Base-by-base conservation (phyloP, 306 rosid species). In the Bauhinia variegata region DNA sequence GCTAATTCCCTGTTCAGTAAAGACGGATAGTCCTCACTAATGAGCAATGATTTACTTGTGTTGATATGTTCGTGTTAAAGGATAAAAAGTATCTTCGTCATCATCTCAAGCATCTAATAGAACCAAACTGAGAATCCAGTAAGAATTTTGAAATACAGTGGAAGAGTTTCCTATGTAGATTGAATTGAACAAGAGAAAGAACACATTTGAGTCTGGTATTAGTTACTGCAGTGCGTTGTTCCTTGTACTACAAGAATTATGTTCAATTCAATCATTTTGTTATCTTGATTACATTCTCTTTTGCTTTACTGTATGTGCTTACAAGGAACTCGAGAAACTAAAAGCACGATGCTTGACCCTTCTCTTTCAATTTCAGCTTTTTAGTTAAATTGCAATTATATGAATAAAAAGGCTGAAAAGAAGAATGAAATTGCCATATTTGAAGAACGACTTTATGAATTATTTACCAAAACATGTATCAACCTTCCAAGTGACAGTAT, bases 1-100 rank as follows among this genome's bases (percentile, higher is more conserved):
- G 85, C 85, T 31, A 71, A 70, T 63, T 79, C 81, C 33, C 68
- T 84, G 76, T 70, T 84, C 63, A 80, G 75, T 66, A 84, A 59
- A 53, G 8, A 19, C 10, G 8, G 9, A 11, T 53, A 16, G 28
- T 23, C 15, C 58, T 53, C 36, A 23, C 1, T n/a, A 51, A 23
- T 53, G 58, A 23, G 0, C 8, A 51, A 23, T 53, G 58, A 28
- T 30, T 28, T 8, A 37, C 10, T 18, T 14, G 15, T 5, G 5
- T 70, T 17, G 13, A 13, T 48, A 15, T 12, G 42, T 48, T 16
- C 14, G 16, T 60, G 49, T 66, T 37, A 8, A 34, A 18, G n/a
- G 32, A 32, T n/a, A 19, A 43, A 47, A 55, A 56, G n/a, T 31
- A 15, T 3, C 2, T 47, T 1, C n/a, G n/a, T 37, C 0, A 18